Evolutionary conservation across 192 early-diverging fungal species (phyloP).

Genomic region (Coemansia sp.): DNA sequence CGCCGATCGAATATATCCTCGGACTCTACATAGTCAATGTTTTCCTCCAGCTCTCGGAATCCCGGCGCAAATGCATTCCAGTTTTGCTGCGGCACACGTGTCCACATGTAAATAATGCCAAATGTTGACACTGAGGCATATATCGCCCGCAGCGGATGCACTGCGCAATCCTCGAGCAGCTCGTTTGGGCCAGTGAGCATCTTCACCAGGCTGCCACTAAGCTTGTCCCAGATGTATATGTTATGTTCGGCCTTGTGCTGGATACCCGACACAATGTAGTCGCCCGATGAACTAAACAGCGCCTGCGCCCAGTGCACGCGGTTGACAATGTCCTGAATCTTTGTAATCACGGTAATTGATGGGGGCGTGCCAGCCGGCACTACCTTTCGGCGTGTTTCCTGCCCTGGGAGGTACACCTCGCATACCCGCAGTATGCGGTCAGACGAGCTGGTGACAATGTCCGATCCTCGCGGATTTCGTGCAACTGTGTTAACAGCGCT

Average conservation of each 20-base stretch:
- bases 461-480: slow-evolving; percentile 51
- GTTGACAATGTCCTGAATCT: slow-evolving; percentile 91
- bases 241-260: slow-evolving; percentile 87
- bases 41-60: slow-evolving; percentile 91
- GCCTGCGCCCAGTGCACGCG: slow-evolving; percentile 85
- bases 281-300: slow-evolving; percentile 83
- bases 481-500: slow-evolving; percentile 39
- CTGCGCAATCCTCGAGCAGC: slow-evolving; percentile 71
- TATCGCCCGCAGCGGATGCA: slow-evolving; percentile 85
- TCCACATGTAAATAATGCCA: slow-evolving; percentile 90
- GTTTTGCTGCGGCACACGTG: slow-evolving; percentile 69
- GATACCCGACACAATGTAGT: slow-evolving; percentile 83
- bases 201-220: slow-evolving; percentile 78
- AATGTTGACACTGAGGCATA: slow-evolving; percentile 78
- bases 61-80: slow-evolving; percentile 95
- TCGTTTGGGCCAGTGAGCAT: slow-evolving; percentile 88
- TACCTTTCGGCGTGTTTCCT: slow-evolving; percentile 8
- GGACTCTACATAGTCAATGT: slow-evolving; percentile 87
- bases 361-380: slow-evolving; percentile 15
- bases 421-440: slow-evolving; percentile 80
- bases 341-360: slow-evolving; percentile 53
- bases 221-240: slow-evolving; percentile 93
- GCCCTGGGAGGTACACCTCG: slow-evolving; percentile 36
- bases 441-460: slow-evolving; percentile 76
- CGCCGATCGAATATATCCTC: slow-evolving; percentile 90